phyloP scores from a whole-genome alignment of 1,284 basidiomycete species.

The Malassezia arunalokei region DNA sequence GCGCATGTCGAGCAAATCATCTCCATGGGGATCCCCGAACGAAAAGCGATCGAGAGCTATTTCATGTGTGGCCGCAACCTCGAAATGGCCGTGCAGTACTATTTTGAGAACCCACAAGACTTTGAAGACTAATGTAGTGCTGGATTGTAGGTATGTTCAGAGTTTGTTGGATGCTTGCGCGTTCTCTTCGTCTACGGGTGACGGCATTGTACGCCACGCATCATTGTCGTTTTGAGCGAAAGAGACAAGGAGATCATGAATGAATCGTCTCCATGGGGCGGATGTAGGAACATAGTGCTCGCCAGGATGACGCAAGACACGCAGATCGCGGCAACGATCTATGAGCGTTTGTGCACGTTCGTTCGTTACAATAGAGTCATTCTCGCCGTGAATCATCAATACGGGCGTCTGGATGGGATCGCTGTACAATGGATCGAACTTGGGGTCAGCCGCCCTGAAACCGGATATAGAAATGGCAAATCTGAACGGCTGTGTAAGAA shows the following conservation, averaged over 20 bases:
- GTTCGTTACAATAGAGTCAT: slow-evolving; percentile 5
- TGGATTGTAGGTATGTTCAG: background rate
- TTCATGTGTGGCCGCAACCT: slow-evolving; percentile 45
- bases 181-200: background rate
- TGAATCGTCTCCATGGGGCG: slow-evolving; percentile 42
- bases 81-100: slow-evolving; percentile 46
- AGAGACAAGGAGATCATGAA: slow-evolving; percentile 29
- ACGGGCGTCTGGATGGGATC: slow-evolving; percentile 30
- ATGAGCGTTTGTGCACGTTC: slow-evolving; percentile 32
- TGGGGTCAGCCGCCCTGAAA: slow-evolving; percentile 28
- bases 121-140: slow-evolving; percentile 12
- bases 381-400: slow-evolving; percentile 28
- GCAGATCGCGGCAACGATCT: slow-evolving; percentile 23
- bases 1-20: slow-evolving; percentile 36
- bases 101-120: slow-evolving; percentile 32
- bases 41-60: slow-evolving; percentile 39
- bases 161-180: background rate
- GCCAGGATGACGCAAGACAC: slow-evolving; percentile 42
- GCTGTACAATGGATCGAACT: slow-evolving; percentile 29
- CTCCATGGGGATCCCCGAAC: slow-evolving; percentile 41
- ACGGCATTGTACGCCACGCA: slow-evolving; percentile 3
- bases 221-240: slow-evolving; percentile 13
- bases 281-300: slow-evolving; percentile 41
- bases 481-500: slow-evolving; percentile 23
- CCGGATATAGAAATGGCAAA: slow-evolving; percentile 40